These are phyloP conservation scores for Jatropha multifida DNA, from an alignment of 441 rosid species.

Conservation along the genomic window DNA sequence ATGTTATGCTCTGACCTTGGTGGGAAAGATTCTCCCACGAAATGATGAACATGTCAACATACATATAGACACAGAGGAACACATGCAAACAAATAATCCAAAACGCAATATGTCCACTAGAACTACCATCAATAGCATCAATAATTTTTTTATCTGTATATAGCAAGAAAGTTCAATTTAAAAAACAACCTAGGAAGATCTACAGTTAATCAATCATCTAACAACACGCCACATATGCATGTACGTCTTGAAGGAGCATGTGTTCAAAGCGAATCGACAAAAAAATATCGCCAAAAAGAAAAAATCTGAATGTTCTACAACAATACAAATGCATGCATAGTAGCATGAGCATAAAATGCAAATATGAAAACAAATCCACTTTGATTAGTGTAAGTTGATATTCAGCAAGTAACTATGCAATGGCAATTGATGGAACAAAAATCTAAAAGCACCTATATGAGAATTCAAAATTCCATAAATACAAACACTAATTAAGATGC, in stretches of 20 bases:
- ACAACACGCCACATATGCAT: not conserved
- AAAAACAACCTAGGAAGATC: not conserved
- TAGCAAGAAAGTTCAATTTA: not conserved
- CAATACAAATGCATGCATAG: not conserved
- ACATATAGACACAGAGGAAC: not conserved
- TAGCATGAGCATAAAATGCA: not conserved
- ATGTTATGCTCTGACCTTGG: constrained; percentile 4
- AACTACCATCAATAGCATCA: not conserved
- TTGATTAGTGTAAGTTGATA: not conserved
- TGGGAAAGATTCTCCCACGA: constrained; percentile 3
- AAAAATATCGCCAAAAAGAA: too few relatives aligned
- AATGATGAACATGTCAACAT: not conserved
- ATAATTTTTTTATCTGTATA: not conserved
- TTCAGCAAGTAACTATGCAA: not conserved
- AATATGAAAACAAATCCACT: not conserved
- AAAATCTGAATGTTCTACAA: too few relatives aligned
- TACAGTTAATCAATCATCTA: not conserved
- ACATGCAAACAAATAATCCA: not conserved
- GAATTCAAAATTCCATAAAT: not conserved
- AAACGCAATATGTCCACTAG: not conserved
- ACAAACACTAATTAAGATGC: constrained; percentile 1
- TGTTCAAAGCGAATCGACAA: too few relatives aligned
- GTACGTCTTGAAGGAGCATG: too few relatives aligned
- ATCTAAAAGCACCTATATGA: not conserved
- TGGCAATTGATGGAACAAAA: not conserved